Base-by-base conservation (phyloP, 345 rosid genomes). In the Acer saccharum region DNA sequence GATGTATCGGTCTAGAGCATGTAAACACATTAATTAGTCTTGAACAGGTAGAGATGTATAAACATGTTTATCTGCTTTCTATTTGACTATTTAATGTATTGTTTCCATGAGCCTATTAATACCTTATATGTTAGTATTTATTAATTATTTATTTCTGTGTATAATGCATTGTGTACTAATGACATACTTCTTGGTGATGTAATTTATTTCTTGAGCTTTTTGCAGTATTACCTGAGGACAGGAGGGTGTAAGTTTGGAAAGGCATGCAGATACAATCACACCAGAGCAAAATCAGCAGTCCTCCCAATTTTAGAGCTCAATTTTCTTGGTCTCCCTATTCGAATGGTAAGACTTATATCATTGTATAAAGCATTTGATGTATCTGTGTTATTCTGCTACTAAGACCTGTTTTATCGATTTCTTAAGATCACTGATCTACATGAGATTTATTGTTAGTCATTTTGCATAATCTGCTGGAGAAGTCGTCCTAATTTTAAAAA, bases 211-310 rank as follows among this genome's bases (percentile, higher is more conserved):
- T 65, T 66, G 82, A 73, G 83, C 43, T 68, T 72, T 44, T 75
- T 81, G 81, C 92, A 96, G 99, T 96, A 88, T 84, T 96, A 89
- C 90, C 83, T 94, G 77, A 91, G 89, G 82, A 91, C 93, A 70
- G 98, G 98, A 41, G 99, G 99, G 39, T 96, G 99, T 78, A 96
- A 92, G 86, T 96, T 81, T 82, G 98, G 98, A 69, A 87, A 87
- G 73, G 86, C 90, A 75, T 96, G 99, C 84, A 89, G 90, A 84
- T 96, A 80, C 90, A 89, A 80, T 80, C 99, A 96, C 87, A 73
- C 88, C 2, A 90, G 77, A 78, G 74, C 86, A 73, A 88, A 87
- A 68, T 4, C 81, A 73, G 76, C 66, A 2, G 77, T 64, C 6
- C 7, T 80, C 54, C 87, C 92, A 11, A 67, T 44, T 71, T 76